Evolutionary conservation across 306 rosid genomes (phyloP), one percentile per base, ranked within the genome.

Genomic region (Spatholobus suberectus): DNA sequence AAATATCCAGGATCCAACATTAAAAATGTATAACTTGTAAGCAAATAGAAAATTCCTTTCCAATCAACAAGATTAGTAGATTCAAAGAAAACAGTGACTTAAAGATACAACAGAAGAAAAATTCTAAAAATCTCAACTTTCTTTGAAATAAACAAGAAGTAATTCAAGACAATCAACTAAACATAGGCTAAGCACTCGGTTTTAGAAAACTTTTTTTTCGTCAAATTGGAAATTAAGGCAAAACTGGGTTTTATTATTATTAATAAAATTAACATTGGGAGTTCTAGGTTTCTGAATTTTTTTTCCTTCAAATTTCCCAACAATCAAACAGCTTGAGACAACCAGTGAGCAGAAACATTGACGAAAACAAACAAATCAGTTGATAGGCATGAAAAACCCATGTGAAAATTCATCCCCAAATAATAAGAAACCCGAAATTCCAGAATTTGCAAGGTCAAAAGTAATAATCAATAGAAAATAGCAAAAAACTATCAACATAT

Each of bases 61-160:
- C 83, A 82, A 85, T 79, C 87, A 77, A 79, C 84, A 87, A 82
- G 76, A 78, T 40, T 46, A 77, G 62, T 73, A 73, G 63, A 57
- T 70, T 72, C 58, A 88, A 70, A 51, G 44, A 72, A 69, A 67
- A 10, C 29, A 76, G 34, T 43, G 3, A 75, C 65, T 13, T 17
- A 17, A 12, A 18, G 0, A 37, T 12, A 40, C 70, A 41, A 37
- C 38, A 17, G 0, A 46, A 67, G 34, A 71, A 40, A 46, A 26
- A 12, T n/a, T n/a, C n/a, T n/a, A n/a, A n/a, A n/a, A n/a, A n/a
- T n/a, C n/a, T n/a, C n/a, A n/a, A n/a, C n/a, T n/a, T n/a, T n/a
- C n/a, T n/a, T 5, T 46, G 46, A 3, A 75, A n/a, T 49, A 49
- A 65, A 46, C 37, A 52, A 62, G 5, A 62, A 54, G 46, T 26